Conservation (phyloP, 768 basidiomycete genomes). For the Termitomyces sp. region DNA sequence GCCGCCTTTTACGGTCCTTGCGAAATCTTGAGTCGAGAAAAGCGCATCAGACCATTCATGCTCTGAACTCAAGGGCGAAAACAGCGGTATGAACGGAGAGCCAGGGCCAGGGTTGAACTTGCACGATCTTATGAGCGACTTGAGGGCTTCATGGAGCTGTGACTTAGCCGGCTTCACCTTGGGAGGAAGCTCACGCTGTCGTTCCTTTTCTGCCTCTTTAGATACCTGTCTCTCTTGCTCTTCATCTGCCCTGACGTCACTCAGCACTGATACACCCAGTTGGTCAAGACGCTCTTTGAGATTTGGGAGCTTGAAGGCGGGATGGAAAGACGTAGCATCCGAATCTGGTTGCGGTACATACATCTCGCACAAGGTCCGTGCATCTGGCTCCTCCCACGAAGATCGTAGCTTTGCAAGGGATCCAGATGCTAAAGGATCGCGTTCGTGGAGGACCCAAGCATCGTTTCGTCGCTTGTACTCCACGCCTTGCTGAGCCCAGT, state of each 20-base stretch:
- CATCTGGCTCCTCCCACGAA: constrained; percentile 35
- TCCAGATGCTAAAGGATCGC: not conserved
- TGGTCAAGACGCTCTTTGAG: constrained; percentile 19
- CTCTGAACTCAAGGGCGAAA: constrained; percentile 4
- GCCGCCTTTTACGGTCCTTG: constrained; percentile 18
- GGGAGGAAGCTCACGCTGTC: constrained; percentile 30
- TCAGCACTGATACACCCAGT: constrained; percentile 21
- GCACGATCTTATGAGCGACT: not conserved
- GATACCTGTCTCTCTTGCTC: constrained; percentile 46
- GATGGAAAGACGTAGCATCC: not conserved
- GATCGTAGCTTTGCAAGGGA: constrained; percentile 12
- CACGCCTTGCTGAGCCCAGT: constrained; percentile 36
- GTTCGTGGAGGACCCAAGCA: constrained; percentile 9
- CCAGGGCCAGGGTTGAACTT: not conserved
- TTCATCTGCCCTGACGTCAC: constrained; percentile 28
- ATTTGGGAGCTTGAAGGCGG: constrained; percentile 8
- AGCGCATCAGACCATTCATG: constrained; percentile 18
- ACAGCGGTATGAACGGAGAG: constrained; percentile 1
- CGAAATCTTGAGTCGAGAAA: constrained; percentile 29
- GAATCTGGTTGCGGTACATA: constrained; percentile 17
- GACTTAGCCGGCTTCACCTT: constrained; percentile 17
- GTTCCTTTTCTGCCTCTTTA: constrained; percentile 37
- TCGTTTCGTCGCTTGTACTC: constrained; percentile 23
- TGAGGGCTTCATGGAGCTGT: not conserved
- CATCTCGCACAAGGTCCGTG: constrained; percentile 29